Evolutionary conservation across 768 basidiomycete genomes (phyloP).

Genomic region (Termitomyces sp.): DNA sequence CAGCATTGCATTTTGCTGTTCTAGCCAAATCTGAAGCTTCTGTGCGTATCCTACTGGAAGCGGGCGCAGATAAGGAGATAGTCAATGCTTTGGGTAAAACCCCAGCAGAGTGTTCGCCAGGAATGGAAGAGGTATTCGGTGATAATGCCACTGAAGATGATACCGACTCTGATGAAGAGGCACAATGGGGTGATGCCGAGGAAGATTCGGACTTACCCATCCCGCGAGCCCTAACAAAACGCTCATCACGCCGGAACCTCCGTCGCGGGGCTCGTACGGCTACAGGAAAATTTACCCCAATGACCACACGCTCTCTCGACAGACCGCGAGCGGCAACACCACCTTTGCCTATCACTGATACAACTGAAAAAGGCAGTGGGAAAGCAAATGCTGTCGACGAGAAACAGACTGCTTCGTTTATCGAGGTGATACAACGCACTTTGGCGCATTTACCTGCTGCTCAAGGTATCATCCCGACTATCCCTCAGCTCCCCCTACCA

Average conservation of each 20-base stretch:
- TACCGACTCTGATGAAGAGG: conserved; percentile 39
- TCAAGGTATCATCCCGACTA: conserved; percentile 42
- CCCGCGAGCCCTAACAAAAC: conserved; percentile 26
- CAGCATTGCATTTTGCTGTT: conserved; percentile 83
- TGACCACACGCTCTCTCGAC: conserved; percentile 19
- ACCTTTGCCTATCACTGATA: conserved; percentile 15
- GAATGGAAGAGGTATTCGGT: conserved; percentile 30
- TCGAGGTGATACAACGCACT: conserved; percentile 73
- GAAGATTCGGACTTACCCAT: conserved; percentile 48
- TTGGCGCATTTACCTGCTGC: conserved; percentile 57
- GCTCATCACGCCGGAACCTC: conserved; percentile 27
- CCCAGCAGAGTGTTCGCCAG: conserved; percentile 49
- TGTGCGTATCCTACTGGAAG: conserved; percentile 60
- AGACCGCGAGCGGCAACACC: conserved; percentile 28
- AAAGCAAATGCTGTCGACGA: conserved; percentile 29
- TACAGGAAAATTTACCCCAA: conserved; percentile 23
- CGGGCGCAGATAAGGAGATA: conserved; percentile 75
- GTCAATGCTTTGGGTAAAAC: conserved; percentile 70
- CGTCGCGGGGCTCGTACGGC: conserved; percentile 21
- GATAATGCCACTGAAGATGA: conserved; percentile 19
- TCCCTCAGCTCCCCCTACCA: conserved; percentile 44
- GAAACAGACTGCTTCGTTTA: conserved; percentile 48
- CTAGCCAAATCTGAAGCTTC: conserved; percentile 60
- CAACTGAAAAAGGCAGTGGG: conserved; percentile 16
- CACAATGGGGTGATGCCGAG: conserved; percentile 64